Conservation (phyloP, 2,329 filamentous ascomycete species). For the Sarocladium brachiariae region DNA sequence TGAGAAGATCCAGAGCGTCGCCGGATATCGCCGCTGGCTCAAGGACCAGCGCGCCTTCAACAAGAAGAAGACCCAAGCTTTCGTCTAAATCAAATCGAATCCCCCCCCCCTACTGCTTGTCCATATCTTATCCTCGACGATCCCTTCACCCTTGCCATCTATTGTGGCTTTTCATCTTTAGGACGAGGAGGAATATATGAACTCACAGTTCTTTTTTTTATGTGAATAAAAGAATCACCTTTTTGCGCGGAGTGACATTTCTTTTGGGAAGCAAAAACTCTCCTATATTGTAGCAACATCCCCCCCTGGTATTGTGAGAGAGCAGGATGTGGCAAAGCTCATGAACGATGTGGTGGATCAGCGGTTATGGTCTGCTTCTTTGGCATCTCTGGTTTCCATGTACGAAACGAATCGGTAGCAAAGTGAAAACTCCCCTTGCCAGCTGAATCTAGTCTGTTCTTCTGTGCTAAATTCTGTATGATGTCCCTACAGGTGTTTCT, state of each 20-base stretch:
- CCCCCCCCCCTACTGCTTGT: neutral
- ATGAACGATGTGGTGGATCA: neutral
- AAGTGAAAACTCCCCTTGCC: constrained; percentile 20
- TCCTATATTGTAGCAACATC: constrained; percentile 7
- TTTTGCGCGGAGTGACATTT: neutral
- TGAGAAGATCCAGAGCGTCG: constrained; percentile 92
- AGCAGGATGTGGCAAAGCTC: constrained; percentile 6
- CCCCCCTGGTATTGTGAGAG: constrained; percentile 11
- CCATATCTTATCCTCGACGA: neutral
- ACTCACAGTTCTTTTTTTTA: no score
- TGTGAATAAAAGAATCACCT: no score
- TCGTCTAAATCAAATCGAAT: constrained; percentile 21
- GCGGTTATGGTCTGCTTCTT: neutral
- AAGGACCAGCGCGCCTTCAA: constrained; percentile 98
- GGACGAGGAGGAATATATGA: neutral
- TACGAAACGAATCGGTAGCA: constrained; percentile 17
- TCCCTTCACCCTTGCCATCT: neutral
- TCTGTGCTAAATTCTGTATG: neutral
- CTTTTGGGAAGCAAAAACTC: no score
- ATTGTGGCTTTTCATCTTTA: neutral
- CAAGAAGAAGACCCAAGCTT: constrained; percentile 75
- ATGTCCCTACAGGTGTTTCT: no score
- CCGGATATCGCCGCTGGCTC: constrained; percentile 88
- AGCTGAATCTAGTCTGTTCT: constrained; percentile 9
- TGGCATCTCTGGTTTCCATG: neutral